Evolutionary conservation across 129 eudicot species (phyloP).

Genomic region (Calendula officinalis): DNA sequence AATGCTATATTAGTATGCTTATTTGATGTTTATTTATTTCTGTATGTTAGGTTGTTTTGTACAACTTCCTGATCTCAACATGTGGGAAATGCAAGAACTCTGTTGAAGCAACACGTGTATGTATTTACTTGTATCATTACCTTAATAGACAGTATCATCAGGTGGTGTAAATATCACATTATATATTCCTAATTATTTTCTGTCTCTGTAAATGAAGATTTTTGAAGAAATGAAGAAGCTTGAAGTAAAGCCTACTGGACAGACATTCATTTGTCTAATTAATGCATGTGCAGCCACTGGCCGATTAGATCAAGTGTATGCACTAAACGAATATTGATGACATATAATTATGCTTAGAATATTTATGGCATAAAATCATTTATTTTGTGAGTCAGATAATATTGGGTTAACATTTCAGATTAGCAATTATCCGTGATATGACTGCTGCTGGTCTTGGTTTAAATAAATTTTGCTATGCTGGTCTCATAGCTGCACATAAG

Average conservation of each 20-base stretch:
- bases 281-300: conserved; percentile 88
- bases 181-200: background rate
- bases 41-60: conserved; percentile 55
- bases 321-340: background rate
- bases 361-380: background rate
- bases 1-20: too few species aligned
- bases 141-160: background rate
- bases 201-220: conserved; percentile 48
- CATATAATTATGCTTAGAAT: too few species aligned
- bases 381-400: background rate
- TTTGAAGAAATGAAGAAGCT: conserved; percentile 89
- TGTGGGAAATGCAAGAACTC: conserved; percentile 85
- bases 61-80: conserved; percentile 85
- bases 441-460: conserved; percentile 97
- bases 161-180: background rate
- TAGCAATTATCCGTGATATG: conserved; percentile 96
- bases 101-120: conserved; percentile 65
- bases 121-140: conserved; percentile 13
- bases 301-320: conserved; percentile 82
- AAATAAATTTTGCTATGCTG: conserved; percentile 92
- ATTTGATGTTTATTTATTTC: background rate
- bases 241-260: conserved; percentile 91
- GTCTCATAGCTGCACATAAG: conserved; percentile 78
- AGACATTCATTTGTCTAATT: conserved; percentile 85
- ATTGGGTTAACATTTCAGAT: conserved; percentile 40